Evolutionary conservation across 139 green algal species (phyloP).

Genomic region (Zygnema cylindricum): DNA sequence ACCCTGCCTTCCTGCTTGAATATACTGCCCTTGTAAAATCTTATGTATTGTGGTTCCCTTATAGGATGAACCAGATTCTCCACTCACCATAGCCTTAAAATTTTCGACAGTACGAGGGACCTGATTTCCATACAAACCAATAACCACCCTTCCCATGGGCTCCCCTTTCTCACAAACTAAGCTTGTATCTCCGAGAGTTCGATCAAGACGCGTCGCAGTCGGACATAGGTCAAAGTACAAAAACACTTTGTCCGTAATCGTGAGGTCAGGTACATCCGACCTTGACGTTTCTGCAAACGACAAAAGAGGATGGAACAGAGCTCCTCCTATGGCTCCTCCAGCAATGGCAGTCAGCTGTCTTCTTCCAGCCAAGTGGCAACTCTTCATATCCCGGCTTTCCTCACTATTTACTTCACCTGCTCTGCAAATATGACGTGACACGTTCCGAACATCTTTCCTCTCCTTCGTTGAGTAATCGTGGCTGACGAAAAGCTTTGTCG

Average conservation of each 20-base stretch:
- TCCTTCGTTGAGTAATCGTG: no score
- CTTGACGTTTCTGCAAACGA: no score
- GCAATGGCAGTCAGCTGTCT: no score
- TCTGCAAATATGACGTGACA: no score
- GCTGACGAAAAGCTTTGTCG: no score
- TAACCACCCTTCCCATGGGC: slow-evolving; percentile 62
- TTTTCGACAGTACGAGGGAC: slow-evolving; percentile 63
- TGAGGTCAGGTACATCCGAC: no score
- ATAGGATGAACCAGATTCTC: slow-evolving; percentile 50
- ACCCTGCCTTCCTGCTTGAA: slow-evolving; percentile 39
- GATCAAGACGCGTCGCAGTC: slow-evolving; percentile 34
- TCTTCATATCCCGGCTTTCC: no score
- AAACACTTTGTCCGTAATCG: slow-evolving; percentile 51
- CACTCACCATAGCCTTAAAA: slow-evolving; percentile 61
- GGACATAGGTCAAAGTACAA: slow-evolving; percentile 59
- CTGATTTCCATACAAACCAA: slow-evolving; percentile 62
- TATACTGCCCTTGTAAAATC: slow-evolving; percentile 56
- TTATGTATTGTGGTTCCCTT: slow-evolving; percentile 58
- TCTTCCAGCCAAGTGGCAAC: no score
- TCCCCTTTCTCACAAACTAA: slow-evolving; percentile 58
- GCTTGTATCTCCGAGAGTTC: slow-evolving; percentile 49
- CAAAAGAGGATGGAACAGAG: no score
- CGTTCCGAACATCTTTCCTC: no score
- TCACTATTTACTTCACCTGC: no score
- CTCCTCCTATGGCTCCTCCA: no score